Base-by-base conservation (phyloP, 352 stramenopile species). In the Aphanomyces cochlioides region DNA sequence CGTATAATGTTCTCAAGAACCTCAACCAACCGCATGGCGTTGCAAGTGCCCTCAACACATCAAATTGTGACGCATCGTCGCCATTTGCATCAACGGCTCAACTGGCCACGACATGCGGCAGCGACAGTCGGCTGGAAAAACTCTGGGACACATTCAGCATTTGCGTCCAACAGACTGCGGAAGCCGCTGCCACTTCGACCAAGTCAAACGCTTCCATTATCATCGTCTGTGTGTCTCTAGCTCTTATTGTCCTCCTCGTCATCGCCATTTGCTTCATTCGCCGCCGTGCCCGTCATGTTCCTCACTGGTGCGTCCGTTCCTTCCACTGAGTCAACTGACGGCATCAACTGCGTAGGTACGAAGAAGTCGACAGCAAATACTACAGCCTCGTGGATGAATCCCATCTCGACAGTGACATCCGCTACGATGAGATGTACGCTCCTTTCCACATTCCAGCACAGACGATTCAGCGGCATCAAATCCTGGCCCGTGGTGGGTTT, bases 371-470 rank as follows among this genome's bases (percentile, higher is more conserved):
- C 38, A 28, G 3, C 41, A 48, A 56, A 45, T 67, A 67, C 19
- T 48, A 67, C 12, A n/a, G 19, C 41, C 36, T 84, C 70, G 85
- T 81, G 77, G 83, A 81, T 37, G 79, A 78, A 5, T 79, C 75
- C 28, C 75, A 67, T 13, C 79, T 85, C 4, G 43, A 56, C 59
- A 67, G 37, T 40, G 59, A 67, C 59, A n/a, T 67, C 41, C 59
- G 59, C 7, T 67, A 53, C 21, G 85, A 93, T 70, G 81, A 78
- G 19, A 84, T 74, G 4, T 77, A 92, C 7, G 69, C 90, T 53
- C 90, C 90, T 66, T 92, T 92, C 75, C 84, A 84, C 47, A 88
- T 93, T 34, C 81, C 83, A 12, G 79, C 78, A 15, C 79, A 79
- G 37, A 82, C 90, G 38, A 79, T 93, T 45, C 74, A 78, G 39